Conservation (phyloP, 345 rosid species). For the Populus tremula region DNA sequence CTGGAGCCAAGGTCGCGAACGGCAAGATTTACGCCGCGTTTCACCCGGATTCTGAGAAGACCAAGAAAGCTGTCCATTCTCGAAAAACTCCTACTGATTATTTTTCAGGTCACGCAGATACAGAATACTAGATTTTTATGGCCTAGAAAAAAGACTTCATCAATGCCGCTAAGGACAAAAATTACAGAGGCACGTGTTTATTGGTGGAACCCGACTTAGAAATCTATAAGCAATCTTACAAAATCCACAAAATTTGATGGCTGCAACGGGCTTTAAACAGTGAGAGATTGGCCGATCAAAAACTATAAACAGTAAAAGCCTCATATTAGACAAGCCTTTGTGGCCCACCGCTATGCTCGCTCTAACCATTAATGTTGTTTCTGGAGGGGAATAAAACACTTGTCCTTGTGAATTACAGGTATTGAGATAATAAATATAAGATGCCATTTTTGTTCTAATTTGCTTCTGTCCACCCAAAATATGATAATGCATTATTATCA, state of each 20-base stretch:
- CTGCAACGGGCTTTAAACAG: background rate
- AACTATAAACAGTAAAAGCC: background rate
- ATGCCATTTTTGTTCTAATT: background rate
- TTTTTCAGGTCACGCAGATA: background rate
- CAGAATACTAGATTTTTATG: background rate
- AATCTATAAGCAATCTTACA: background rate
- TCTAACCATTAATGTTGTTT: background rate
- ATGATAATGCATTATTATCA: no score
- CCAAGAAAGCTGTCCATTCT: constrained; percentile 30
- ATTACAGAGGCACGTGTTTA: background rate
- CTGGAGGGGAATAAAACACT: background rate
- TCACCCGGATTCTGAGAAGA: constrained; percentile 30
- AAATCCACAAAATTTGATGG: background rate
- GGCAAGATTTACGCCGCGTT: constrained; percentile 36
- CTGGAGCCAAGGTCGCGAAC: constrained; percentile 36
- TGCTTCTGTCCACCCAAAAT: background rate
- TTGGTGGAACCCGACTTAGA: background rate
- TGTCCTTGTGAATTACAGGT: background rate
- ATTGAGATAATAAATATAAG: background rate
- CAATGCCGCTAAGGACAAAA: background rate
- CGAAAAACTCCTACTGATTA: background rate
- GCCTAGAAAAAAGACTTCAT: background rate
- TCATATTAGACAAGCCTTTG: background rate
- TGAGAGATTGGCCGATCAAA: background rate
- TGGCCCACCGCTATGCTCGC: constrained; percentile 1